Percentiles rank a stretch among this genome's conserved stretches.
phyloP scores from a whole-genome alignment of 2,329 filamentous ascomycete genomes.

The Tetracladium maxilliforme region DNA sequence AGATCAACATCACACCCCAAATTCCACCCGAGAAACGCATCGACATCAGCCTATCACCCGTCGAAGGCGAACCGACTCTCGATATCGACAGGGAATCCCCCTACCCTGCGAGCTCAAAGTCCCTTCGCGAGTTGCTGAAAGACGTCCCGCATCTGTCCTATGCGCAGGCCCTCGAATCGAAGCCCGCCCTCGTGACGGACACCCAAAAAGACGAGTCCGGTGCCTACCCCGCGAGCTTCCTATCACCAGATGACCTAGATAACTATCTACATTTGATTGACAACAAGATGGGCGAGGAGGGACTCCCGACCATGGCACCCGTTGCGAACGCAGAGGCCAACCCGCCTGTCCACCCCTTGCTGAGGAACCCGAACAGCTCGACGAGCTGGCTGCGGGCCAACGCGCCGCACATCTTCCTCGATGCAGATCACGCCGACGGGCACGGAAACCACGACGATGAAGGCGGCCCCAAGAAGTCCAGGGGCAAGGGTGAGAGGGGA shows the following conservation, averaged over 20 bases:
- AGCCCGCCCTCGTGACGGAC: too few relatives aligned
- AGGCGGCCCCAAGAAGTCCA: slow-evolving; percentile 21
- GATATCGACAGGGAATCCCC: slow-evolving; percentile 19
- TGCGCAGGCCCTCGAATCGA: too few relatives aligned
- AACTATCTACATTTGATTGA: slow-evolving; percentile 59
- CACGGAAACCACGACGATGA: slow-evolving; percentile 21
- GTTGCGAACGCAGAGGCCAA: slow-evolving; percentile 15
- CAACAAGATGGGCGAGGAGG: slow-evolving; percentile 23
- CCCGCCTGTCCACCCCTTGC: slow-evolving; percentile 20
- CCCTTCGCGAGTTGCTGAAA: slow-evolving; percentile 31
- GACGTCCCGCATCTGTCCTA: slow-evolving; percentile 38
- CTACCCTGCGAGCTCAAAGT: slow-evolving; percentile 22
- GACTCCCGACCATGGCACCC: slow-evolving; percentile 35
- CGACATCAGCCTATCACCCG: slow-evolving; percentile 53
- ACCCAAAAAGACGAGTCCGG: too few relatives aligned
- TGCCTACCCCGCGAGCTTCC: too few relatives aligned
- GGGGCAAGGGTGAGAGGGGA: too few relatives aligned
- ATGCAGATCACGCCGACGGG: slow-evolving; percentile 42
- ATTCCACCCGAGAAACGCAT: slow-evolving; percentile 63
- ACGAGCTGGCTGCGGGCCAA: slow-evolving; percentile 91
- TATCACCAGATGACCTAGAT: slow-evolving; percentile 57
- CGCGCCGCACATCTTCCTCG: slow-evolving; percentile 70
- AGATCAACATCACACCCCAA: slow-evolving; percentile 74
- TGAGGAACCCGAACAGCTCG: slow-evolving; percentile 77
- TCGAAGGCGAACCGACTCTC: slow-evolving; percentile 28